Percentiles rank a stretch among this genome's conserved stretches.
Evolutionary conservation across 495 filamentous ascomycete genomes (phyloP).

Genomic region (Daldinia childiae): DNA sequence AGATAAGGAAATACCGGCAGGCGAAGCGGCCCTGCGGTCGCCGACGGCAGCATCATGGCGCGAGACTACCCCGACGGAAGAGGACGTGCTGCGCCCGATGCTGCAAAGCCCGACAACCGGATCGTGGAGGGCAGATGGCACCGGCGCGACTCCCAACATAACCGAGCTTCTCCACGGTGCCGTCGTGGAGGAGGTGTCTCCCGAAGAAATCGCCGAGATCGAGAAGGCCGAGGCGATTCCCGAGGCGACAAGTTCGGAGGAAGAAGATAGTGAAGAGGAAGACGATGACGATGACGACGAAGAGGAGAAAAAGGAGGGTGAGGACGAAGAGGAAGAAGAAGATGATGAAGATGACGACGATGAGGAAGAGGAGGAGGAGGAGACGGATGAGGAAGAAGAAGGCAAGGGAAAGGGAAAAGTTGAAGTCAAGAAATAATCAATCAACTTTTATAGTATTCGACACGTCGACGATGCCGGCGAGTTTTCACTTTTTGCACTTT

Average conservation of each 20-base stretch:
- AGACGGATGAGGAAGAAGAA: slow-evolving; percentile 29
- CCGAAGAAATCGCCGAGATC: slow-evolving; percentile 52
- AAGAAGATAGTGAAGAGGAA: slow-evolving; percentile 39
- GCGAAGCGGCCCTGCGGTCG: slow-evolving; percentile 47
- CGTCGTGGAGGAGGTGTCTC: slow-evolving; percentile 38
- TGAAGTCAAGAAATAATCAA: slow-evolving; percentile 16
- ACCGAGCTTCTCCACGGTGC: slow-evolving; percentile 46
- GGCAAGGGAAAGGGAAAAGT: background rate
- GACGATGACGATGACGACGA: slow-evolving; percentile 37
- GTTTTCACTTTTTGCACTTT: background rate
- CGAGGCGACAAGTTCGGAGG: slow-evolving; percentile 45
- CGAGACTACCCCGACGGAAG: slow-evolving; percentile 10
- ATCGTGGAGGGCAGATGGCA: slow-evolving; percentile 56
- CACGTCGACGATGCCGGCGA: background rate
- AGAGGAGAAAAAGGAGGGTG: slow-evolving; percentile 40
- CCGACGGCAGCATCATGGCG: slow-evolving; percentile 52
- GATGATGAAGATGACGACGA: slow-evolving; percentile 42
- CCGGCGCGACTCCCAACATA: slow-evolving; percentile 48
- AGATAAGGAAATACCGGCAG: slow-evolving; percentile 6
- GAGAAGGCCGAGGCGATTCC: slow-evolving; percentile 52
- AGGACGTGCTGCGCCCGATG: slow-evolving; percentile 27
- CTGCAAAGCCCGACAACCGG: slow-evolving; percentile 58
- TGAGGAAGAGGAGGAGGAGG: slow-evolving; percentile 34
- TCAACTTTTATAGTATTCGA: background rate
- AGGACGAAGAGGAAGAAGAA: slow-evolving; percentile 41